Percentiles rank a stretch among this genome's conserved stretches.
These are phyloP conservation scores for Acanthamoeba triangularis DNA, from an alignment of 208 protist genomes.

Conservation along the genomic window DNA sequence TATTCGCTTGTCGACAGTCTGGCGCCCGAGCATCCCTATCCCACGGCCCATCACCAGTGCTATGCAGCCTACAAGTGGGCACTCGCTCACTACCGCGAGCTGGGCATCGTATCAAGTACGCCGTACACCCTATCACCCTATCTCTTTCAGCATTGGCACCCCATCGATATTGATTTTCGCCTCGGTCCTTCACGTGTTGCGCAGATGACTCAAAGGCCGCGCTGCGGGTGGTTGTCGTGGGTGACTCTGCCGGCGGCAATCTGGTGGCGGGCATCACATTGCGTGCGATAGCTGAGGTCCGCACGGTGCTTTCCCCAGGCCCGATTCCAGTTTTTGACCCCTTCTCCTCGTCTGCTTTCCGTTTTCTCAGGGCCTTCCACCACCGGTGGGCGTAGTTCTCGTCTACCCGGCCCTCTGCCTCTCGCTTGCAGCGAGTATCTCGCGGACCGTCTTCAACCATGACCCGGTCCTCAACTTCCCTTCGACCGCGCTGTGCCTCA, in stretches of 20 bases:
- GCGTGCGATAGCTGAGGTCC: conserved; percentile 7
- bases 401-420: conserved; percentile 45
- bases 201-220: conserved; percentile 9
- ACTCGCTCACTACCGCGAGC: conserved; percentile 4
- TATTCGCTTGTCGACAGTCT: background rate
- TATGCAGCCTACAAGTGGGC: conserved; percentile 49
- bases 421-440: background rate
- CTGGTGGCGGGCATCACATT: background rate
- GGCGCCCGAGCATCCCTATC: conserved; percentile 32
- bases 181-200: background rate
- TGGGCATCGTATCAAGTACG: conserved; percentile 24
- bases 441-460: background rate
- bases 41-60: background rate
- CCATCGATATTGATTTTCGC: background rate
- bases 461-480: conserved; percentile 56
- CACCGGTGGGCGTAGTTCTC: background rate
- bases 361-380: background rate
- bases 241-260: conserved; percentile 22
- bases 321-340: background rate
- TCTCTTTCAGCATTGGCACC: too few relatives aligned
- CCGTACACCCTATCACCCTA: background rate
- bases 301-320: background rate
- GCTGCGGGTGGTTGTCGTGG: background rate
- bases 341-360: background rate
- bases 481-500: background rate